phyloP scores from a whole-genome alignment of 2,329 filamentous ascomycete genomes.

The Fonsecaea erecta region DNA sequence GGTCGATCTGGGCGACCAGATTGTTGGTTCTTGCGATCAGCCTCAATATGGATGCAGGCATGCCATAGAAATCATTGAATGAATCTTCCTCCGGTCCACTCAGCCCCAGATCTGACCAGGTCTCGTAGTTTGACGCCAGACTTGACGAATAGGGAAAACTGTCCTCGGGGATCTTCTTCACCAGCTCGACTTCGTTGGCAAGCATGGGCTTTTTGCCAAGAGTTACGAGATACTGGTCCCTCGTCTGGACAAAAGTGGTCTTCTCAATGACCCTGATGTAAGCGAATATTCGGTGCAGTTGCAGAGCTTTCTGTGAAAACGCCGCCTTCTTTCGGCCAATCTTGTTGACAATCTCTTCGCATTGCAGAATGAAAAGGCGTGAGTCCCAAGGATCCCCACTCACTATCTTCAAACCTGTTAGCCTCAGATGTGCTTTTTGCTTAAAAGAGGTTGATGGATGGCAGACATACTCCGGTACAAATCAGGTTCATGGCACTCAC shows the following conservation, averaged over 20 bases:
- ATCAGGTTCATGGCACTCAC: conserved; percentile 20
- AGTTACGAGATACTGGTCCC: conserved; percentile 17
- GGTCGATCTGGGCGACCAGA: conserved; percentile 9
- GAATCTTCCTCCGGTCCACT: conserved; percentile 14
- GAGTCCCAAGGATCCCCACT: conserved; percentile 22
- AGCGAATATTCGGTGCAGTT: conserved; percentile 22
- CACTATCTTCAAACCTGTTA: conserved; percentile 10
- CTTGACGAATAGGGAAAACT: conserved; percentile 3
- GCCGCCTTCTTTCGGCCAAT: conserved; percentile 12
- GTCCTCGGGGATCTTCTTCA: conserved; percentile 19
- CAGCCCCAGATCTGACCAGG: conserved; percentile 16
- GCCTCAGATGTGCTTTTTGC: too few species aligned
- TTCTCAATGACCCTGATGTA: conserved; percentile 20
- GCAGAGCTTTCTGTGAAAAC: conserved; percentile 16
- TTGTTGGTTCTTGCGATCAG: conserved; percentile 21
- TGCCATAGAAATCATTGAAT: conserved; percentile 16
- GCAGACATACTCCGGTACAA: conserved; percentile 15
- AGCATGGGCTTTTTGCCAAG: conserved; percentile 15
- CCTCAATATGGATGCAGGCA: conserved; percentile 7
- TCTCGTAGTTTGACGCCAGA: conserved; percentile 3
- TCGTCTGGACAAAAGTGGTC: conserved; percentile 19
- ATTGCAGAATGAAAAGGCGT: conserved; percentile 22
- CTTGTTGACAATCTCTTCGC: conserved; percentile 22
- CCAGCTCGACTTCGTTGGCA: conserved; percentile 11
- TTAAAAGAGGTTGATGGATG: not conserved